These are phyloP conservation scores for Dicorynia guianensis DNA, from an alignment of 306 rosid species.

Conservation along the genomic window DNA sequence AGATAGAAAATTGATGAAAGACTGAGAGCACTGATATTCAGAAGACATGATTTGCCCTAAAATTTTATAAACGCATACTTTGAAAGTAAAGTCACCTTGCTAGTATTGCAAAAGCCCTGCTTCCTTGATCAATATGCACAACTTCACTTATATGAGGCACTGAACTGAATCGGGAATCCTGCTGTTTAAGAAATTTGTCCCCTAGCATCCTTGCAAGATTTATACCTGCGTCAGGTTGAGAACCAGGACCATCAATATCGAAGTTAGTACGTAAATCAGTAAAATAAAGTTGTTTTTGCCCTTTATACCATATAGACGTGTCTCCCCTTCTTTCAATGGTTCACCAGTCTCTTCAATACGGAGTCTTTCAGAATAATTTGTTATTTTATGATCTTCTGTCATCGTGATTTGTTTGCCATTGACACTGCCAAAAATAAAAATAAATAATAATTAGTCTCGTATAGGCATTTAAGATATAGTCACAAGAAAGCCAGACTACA, in stretches of 20 bases:
- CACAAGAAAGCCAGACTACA: constrained; percentile 18
- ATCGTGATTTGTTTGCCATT: constrained; percentile 76
- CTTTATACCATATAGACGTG: constrained; percentile 78
- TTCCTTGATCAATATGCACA: constrained; percentile 64
- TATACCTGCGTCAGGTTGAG: constrained; percentile 67
- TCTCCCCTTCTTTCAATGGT: constrained; percentile 91
- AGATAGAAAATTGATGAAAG: constrained; percentile 6
- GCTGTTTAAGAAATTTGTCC: constrained; percentile 95
- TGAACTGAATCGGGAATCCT: constrained; percentile 92
- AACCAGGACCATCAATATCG: constrained; percentile 39
- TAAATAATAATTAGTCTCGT: constrained; percentile 29
- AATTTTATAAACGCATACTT: constrained; percentile 38
- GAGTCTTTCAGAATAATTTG: constrained; percentile 74
- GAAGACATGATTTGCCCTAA: constrained; percentile 21
- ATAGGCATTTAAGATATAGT: constrained; percentile 9
- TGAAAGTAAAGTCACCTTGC: constrained; percentile 77
- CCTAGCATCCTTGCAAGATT: constrained; percentile 98
- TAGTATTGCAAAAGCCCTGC: constrained; percentile 73
- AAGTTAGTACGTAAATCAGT: constrained; percentile 12
- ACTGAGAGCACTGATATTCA: constrained; percentile 4
- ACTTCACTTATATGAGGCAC: constrained; percentile 85
- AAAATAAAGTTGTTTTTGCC: constrained; percentile 20
- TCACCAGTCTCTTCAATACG: constrained; percentile 79
- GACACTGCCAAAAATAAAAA: constrained; percentile 63
- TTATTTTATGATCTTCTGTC: constrained; percentile 89